Evolutionary conservation across 768 basidiomycete species (phyloP), one percentile per base, ranked within the genome.

Genomic region (Trametes sanguinea): DNA sequence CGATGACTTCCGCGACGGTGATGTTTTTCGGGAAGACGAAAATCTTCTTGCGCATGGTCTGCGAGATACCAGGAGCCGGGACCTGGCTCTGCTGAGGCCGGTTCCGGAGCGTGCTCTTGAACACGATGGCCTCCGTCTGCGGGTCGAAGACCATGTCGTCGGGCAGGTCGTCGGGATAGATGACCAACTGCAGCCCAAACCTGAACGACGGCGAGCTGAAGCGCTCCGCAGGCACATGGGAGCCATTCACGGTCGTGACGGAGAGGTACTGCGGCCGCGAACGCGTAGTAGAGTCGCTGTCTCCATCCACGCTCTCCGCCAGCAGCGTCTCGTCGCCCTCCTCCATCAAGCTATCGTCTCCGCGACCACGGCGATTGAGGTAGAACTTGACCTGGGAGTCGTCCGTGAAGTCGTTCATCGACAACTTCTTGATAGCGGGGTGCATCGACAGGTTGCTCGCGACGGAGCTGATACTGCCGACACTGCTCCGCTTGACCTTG

Each of bases 331-430:
- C 76, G 4, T 81, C 81, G 7, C 76, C 80, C n/a, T 80, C 80
- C 17, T 71, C 75, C 9, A 47, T 74, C 0, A 77, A 75, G 53
- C 75, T 80, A 54, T 82, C 82, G 46, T 81, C 81, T 1, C 63
- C 75, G 14, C 73, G 71, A 7, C 80, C 76, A 30, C 82, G 78
- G 56, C 92, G 80, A 73, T 98, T 94, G 65, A 98, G 75, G 75
- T 97, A 99, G 75, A 98, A 90, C 75, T 98, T 98, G 76, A 98
- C 95, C 0, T 90, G 88, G 3, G 95, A 94, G 71, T 98, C 97
- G 67, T 99, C 97, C 45, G 92, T 92, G 71, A 95, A 98, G 72
- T 98, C 97, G 68, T 95, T 97, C 94, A 97, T 96, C 47, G 91
- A 86, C 43, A 98, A 78, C 72, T 91, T 92, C 71, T 86, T 88